Conservation (phyloP, 2,329 filamentous ascomycete species). For the Paecilomyces fulvus region DNA sequence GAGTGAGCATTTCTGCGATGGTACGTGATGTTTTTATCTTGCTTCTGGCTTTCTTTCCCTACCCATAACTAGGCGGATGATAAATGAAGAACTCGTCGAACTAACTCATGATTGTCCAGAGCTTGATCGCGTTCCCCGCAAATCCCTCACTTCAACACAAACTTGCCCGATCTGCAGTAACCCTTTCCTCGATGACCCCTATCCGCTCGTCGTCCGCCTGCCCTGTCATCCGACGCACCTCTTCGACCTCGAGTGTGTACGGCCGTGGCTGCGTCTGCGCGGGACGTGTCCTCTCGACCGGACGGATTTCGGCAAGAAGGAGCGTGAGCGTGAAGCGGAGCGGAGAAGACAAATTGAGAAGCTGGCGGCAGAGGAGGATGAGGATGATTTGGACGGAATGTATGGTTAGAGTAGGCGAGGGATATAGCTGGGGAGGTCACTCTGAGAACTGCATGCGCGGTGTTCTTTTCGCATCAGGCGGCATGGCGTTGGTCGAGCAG, state of each 20-base stretch:
- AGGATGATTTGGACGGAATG: slow-evolving; percentile 43
- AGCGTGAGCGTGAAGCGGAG: slow-evolving; percentile 43
- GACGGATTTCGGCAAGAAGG: slow-evolving; percentile 49
- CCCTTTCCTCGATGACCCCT: slow-evolving; percentile 53
- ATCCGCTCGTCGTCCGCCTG: slow-evolving; percentile 55
- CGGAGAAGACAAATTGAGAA: slow-evolving; percentile 43
- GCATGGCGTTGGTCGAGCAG: neutral
- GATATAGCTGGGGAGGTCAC: neutral
- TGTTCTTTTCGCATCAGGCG: neutral
- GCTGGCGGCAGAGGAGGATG: slow-evolving; percentile 32
- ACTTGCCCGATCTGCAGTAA: slow-evolving; percentile 54
- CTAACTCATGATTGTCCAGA: slow-evolving; percentile 22
- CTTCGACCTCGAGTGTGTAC: slow-evolving; percentile 58
- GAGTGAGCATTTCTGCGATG: slow-evolving; percentile 51
- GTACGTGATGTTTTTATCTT: slow-evolving; percentile 19
- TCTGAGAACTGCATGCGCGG: neutral
- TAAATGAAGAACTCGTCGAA: neutral
- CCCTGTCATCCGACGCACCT: slow-evolving; percentile 54
- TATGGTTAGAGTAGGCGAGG: slow-evolving; percentile 22
- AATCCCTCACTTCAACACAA: slow-evolving; percentile 44
- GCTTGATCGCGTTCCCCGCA: slow-evolving; percentile 51
- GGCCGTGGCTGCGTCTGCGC: slow-evolving; percentile 56
- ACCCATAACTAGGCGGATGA: neutral
- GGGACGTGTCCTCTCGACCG: slow-evolving; percentile 57
- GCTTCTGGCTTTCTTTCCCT: neutral